phyloP scores from a whole-genome alignment of 2,329 filamentous ascomycete species.

The Trichoderma brevicompactum region DNA sequence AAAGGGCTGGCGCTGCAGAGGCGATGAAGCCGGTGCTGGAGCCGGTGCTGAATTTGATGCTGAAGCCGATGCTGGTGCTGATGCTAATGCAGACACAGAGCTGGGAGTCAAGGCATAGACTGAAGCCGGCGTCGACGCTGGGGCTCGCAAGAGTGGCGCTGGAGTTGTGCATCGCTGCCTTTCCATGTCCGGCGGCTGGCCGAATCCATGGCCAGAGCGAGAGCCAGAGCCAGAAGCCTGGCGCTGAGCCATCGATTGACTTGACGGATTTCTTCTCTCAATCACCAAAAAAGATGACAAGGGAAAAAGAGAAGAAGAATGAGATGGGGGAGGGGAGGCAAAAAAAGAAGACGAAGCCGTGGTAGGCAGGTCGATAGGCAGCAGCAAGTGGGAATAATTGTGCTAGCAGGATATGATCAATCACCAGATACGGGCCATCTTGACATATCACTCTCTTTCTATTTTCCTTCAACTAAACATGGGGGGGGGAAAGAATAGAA shows the following conservation, averaged over 20 bases:
- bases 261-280: neutral
- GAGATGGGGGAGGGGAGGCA: neutral
- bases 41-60: neutral
- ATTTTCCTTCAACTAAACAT: slow-evolving; percentile 1
- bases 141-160: neutral
- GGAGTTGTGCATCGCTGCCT: neutral
- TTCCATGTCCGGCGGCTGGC: neutral
- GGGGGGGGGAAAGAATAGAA: neutral
- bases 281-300: neutral
- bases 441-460: slow-evolving; percentile 6
- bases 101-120: neutral
- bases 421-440: slow-evolving; percentile 10
- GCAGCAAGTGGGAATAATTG: slow-evolving; percentile 1
- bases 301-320: neutral
- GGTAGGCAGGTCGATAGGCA: neutral
- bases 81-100: neutral
- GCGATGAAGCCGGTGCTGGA: neutral
- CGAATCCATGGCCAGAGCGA: neutral
- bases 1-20: too few species aligned
- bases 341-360: neutral
- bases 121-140: neutral
- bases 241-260: slow-evolving; percentile 14
- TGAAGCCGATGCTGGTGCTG: neutral
- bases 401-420: neutral
- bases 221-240: neutral